A percentile compares a stretch with the other conserved stretches of the same genome.
These are phyloP conservation scores for Metschnikowia henanensis DNA, from an alignment of 805 yeast genomes.

Conservation along the genomic window DNA sequence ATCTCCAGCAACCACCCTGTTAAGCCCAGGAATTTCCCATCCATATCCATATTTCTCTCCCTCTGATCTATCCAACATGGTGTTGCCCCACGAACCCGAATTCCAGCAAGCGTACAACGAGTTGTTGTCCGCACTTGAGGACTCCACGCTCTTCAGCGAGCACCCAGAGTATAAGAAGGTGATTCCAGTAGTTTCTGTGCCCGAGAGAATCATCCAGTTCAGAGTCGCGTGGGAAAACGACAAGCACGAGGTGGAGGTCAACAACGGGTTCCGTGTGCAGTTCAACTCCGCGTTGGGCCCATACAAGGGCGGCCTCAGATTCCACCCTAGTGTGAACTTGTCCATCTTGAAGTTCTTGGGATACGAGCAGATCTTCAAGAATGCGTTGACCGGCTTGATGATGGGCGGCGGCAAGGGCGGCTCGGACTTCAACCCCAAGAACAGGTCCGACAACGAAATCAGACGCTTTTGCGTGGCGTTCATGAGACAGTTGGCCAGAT, in stretches of 20 bases:
- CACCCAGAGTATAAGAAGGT: conserved; percentile 90
- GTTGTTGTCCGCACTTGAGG: conserved; percentile 82
- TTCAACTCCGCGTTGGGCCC: conserved; percentile 99
- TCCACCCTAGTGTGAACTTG: conserved; percentile 96
- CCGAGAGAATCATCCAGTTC: conserved; percentile 96
- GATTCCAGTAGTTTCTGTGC: conserved; percentile 86
- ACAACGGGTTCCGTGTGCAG: conserved; percentile 98
- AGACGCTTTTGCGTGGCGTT: conserved; percentile 95
- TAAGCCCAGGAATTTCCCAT: too few species aligned
- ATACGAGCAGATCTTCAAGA: conserved; percentile 97
- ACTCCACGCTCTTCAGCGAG: conserved; percentile 85
- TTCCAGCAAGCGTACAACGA: conserved; percentile 98
- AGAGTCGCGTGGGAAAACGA: conserved; percentile 99
- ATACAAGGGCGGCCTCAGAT: conserved; percentile 97
- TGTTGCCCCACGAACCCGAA: conserved; percentile 93
- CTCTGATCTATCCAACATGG: too few species aligned
- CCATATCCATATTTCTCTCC: too few species aligned
- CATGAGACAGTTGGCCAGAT: conserved; percentile 93
- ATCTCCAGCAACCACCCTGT: too few species aligned
- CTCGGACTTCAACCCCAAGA: conserved; percentile 96
- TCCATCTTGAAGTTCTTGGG: conserved; percentile 96
- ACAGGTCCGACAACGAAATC: conserved; percentile 88
- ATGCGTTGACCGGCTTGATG: conserved; percentile 94
- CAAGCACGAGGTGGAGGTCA: conserved; percentile 85
- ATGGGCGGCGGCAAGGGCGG: conserved; percentile 99